Evolutionary conservation across 2,329 filamentous ascomycete genomes (phyloP), one percentile per base, ranked within the genome.

Genomic region (Tolypocladium tundrense): DNA sequence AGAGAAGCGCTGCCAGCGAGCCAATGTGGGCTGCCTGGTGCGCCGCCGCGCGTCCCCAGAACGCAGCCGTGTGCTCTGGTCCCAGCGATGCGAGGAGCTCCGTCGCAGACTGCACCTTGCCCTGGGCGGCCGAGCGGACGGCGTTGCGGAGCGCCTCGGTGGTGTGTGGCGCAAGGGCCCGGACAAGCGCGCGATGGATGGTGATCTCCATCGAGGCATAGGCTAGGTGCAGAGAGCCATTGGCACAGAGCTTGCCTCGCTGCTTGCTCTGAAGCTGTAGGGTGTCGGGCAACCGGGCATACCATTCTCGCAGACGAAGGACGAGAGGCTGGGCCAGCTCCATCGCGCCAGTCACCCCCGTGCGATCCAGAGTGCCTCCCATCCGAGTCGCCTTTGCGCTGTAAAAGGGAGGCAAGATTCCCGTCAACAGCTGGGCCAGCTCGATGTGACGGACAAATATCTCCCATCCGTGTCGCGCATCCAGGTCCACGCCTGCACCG

Each of bases 161-260:
- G 0, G 69, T 69, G 10, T 67, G 64, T 2, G 69, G 65, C 0
- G 71, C 69, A 21, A 77, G 69, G 10, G 74, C 74, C 13, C 79
- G 71, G 1, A 81, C 70, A 56, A 82, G 75, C 5, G 74, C 75
- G 3, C 78, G 75, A 63, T 81, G 78, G 3, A 81, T 71, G 48
- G 77, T 75, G 56, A 81, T 78, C 58, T 80, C 79, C 0, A 79
- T 76, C 0, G 77, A 77, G 53, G 78, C 75, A 60, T 81, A 80
- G 1, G 79, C 77, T 2, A 82, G 71, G 55, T 80, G 76, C 10
- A 82, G 67, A 45, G 76, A 79, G 2, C 77, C 69, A 7, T 70
- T 71, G n/a, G 69, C 68, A 45, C 72, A 76, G 19, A 77, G 66
- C 58, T 75, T 75, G 59, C 74, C 69, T 11, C 73, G 67, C 27